Conservation (phyloP, 495 filamentous ascomycete species). For the Lepraria neglecta region DNA sequence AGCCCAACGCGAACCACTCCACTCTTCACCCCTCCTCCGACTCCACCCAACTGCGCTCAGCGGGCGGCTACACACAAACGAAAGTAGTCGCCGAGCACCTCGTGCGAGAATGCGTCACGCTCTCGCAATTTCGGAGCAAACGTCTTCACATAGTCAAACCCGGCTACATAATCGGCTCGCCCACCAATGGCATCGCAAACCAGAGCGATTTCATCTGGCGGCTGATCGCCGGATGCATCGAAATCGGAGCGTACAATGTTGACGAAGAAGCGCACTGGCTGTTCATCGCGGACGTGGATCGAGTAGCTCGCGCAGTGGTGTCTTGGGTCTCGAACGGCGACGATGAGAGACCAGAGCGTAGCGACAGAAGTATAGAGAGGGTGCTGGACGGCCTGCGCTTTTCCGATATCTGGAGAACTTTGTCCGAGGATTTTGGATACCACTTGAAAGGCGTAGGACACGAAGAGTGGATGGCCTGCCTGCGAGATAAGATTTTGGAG, state of each 20-base stretch:
- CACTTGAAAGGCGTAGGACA: background rate
- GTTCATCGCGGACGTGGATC: constrained; percentile 27
- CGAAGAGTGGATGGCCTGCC: background rate
- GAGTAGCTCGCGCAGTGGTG: constrained; percentile 24
- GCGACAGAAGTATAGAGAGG: background rate
- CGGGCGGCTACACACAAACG: constrained; percentile 36
- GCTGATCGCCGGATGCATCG: constrained; percentile 28
- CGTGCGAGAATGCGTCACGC: constrained; percentile 14
- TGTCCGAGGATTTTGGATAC: background rate
- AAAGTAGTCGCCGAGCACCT: constrained; percentile 34
- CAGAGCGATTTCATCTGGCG: constrained; percentile 37
- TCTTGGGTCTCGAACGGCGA: background rate
- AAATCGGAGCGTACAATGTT: constrained; percentile 26
- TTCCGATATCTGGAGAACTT: background rate
- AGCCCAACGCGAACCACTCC: too few species aligned
- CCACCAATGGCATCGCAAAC: constrained; percentile 30
- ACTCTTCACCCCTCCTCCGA: too few species aligned
- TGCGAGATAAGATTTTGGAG: background rate
- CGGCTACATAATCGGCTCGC: constrained; percentile 33
- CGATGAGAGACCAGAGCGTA: background rate
- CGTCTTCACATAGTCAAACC: constrained; percentile 31
- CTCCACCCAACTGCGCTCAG: too few species aligned
- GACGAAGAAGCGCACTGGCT: constrained; percentile 26
- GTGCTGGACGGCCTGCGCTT: background rate
- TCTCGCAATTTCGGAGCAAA: background rate